Conservation (phyloP, 768 basidiomycete genomes). For the Piloderma croceum region DNA sequence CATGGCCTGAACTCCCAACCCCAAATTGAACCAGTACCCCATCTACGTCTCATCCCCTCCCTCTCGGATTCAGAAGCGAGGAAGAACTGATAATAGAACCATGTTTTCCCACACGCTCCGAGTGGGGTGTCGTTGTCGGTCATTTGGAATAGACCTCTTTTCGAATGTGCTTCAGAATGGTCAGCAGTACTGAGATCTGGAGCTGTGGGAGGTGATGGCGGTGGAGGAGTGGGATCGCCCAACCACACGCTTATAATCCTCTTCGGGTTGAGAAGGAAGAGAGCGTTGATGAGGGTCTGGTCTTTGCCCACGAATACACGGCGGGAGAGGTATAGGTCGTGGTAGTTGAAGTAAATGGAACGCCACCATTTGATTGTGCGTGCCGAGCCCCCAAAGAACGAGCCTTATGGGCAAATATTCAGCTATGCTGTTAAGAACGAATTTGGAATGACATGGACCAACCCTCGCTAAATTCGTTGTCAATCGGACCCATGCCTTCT, state of each 20-base stretch:
- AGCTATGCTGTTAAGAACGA: neutral
- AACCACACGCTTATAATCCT: constrained; percentile 42
- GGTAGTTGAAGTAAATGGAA: constrained; percentile 42
- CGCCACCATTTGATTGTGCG: constrained; percentile 41
- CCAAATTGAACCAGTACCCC: constrained; percentile 7
- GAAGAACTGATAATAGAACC: constrained; percentile 51
- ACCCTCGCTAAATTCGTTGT: constrained; percentile 50
- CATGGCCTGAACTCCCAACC: constrained; percentile 7
- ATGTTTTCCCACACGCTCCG: constrained; percentile 38
- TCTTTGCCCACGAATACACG: constrained; percentile 54
- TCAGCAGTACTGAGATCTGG: neutral
- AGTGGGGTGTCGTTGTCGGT: constrained; percentile 23
- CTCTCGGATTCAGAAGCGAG: constrained; percentile 27
- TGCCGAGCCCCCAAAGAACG: constrained; percentile 52
- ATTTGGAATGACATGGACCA: constrained; percentile 7
- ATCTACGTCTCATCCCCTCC: constrained; percentile 14
- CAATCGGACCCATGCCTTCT: constrained; percentile 44
- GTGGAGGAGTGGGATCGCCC: constrained; percentile 13
- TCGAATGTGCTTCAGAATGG: constrained; percentile 15
- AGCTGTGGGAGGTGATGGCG: neutral
- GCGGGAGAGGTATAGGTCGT: constrained; percentile 43
- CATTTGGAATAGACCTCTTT: constrained; percentile 12
- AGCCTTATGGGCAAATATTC: constrained; percentile 32
- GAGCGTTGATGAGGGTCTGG: constrained; percentile 47
- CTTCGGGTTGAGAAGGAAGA: constrained; percentile 40